Evolutionary conservation across 805 yeast species (phyloP), one percentile per base, ranked within the genome.

Genomic region (Myxozyma monticola): DNA sequence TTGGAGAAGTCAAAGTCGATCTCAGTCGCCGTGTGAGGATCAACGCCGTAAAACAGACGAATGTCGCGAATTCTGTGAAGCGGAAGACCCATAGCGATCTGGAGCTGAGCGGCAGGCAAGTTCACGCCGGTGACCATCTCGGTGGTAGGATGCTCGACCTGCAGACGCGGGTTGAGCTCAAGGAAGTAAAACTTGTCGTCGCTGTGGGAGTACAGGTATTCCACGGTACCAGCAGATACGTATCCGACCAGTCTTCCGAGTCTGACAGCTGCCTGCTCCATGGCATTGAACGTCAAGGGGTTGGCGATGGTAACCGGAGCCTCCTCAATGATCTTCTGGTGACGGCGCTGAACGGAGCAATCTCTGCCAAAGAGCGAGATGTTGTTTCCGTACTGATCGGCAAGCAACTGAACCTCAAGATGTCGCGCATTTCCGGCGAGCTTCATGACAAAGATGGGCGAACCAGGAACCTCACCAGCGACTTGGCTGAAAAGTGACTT

Each of bases 111-210:
- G 51, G 97, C 96, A 25, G 99, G 99, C 68, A 93, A 78, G 68
- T 93, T 95, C 47, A 93, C 97, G 60, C 99, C 99, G 21, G 96
- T 85, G 49, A 89, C 99, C 99, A 93, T 93, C 75, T 93, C 99
- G 35, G 99, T 93, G 38, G 99, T 93, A 65, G 99, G 99, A 78
- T 93, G 99, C 78, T 93, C 99, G 53, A 93, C 99, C 77, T 93
- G 99, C 70, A 93, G 78, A 78, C 99, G 87, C 65, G 99, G 99
- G 70, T 93, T 93, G 69, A 93, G 79, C 74, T 93, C 99, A 68
- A 93, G 77, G 71, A 93, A 93, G 77, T 90, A 93, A 69, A 91
- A 93, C 68, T 90, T 88, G 71, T 91, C 90, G 55, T 93, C 97
- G 49, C 86, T 80, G 68, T 89, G 93, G 24, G 96, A 88, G 69